These are phyloP conservation scores for Bauhinia variegata DNA, from an alignment of 306 rosid species.

Conservation along the genomic window DNA sequence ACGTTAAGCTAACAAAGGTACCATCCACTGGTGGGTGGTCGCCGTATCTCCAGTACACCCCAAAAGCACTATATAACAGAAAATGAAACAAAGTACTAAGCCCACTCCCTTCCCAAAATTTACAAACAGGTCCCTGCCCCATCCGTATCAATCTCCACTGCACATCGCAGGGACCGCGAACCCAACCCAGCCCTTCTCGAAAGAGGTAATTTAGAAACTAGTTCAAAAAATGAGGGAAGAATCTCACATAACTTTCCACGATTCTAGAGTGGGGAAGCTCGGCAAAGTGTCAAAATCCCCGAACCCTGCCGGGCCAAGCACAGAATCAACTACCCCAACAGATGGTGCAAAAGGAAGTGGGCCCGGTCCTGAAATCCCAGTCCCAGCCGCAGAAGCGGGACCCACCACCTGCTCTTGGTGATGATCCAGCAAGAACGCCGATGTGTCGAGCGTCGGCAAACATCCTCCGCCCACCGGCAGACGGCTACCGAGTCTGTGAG, in stretches of 20 bases:
- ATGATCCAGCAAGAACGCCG: conserved; percentile 67
- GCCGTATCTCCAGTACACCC: conserved; percentile 33
- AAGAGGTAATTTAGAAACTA: neutral
- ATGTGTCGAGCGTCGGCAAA: conserved; percentile 91
- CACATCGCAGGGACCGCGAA: conserved; percentile 8
- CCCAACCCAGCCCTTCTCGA: neutral
- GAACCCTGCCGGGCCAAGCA: conserved; percentile 40
- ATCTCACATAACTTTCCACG: conserved; percentile 87
- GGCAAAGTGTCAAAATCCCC: conserved; percentile 71
- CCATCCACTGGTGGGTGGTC: neutral
- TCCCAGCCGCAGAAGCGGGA: conserved; percentile 14
- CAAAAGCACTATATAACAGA: conserved; percentile 37
- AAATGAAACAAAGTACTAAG: conserved; percentile 12
- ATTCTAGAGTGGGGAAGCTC: conserved; percentile 84
- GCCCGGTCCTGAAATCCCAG: conserved; percentile 41
- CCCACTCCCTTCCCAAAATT: conserved; percentile 40
- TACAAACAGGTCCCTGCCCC: conserved; percentile 40
- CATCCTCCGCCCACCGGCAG: conserved; percentile 34
- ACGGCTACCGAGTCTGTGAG: conserved; percentile 54
- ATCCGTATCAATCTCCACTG: neutral
- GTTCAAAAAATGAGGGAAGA: neutral
- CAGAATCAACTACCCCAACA: conserved; percentile 20
- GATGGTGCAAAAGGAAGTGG: conserved; percentile 29
- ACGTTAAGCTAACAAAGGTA: conserved; percentile 27
- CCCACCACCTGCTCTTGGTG: conserved; percentile 46